Percentiles rank a stretch among this genome's conserved stretches.
Evolutionary conservation across 768 basidiomycete species (phyloP).

Genomic region (Tricholoma bakamatsutake): DNA sequence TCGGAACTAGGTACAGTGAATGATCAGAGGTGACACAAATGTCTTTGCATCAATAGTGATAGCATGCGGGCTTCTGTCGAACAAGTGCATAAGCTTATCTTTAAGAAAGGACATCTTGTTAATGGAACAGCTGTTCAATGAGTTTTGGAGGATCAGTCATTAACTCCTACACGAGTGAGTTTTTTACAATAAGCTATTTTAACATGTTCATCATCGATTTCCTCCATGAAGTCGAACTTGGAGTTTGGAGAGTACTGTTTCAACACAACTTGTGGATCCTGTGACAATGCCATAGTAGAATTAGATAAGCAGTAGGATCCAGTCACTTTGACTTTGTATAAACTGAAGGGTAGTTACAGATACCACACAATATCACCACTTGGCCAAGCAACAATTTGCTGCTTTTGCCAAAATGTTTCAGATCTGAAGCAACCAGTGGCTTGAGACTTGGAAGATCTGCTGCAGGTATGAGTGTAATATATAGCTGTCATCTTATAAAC

Average conservation of each 20-base stretch:
- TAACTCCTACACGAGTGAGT: constrained; percentile 24
- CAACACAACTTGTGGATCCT: neutral
- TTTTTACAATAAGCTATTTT: neutral
- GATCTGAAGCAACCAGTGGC: constrained; percentile 29
- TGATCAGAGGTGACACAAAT: constrained; percentile 1
- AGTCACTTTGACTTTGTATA: neutral
- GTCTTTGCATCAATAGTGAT: constrained; percentile 5
- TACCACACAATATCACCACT: constrained; percentile 27
- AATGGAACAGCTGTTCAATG: constrained; percentile 19
- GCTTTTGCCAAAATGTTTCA: constrained; percentile 26
- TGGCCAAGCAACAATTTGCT: constrained; percentile 23
- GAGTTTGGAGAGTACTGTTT: neutral
- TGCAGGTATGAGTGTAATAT: constrained; percentile 18
- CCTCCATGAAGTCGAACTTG: neutral
- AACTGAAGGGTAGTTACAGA: too few relatives aligned
- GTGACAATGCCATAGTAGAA: neutral
- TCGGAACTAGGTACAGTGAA: constrained; percentile 4
- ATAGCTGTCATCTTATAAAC: too few relatives aligned
- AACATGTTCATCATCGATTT: neutral
- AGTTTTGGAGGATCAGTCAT: constrained; percentile 18
- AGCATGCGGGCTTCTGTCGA: constrained; percentile 8
- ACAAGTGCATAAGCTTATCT: constrained; percentile 19
- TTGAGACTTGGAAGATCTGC: constrained; percentile 32
- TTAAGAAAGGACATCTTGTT: constrained; percentile 19
- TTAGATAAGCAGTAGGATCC: neutral